Percentiles rank a stretch among this genome's conserved stretches.
Evolutionary conservation across 371 early-diverging fungal species (phyloP).

Genomic region (Thermomucor indicae-seudaticae): DNA sequence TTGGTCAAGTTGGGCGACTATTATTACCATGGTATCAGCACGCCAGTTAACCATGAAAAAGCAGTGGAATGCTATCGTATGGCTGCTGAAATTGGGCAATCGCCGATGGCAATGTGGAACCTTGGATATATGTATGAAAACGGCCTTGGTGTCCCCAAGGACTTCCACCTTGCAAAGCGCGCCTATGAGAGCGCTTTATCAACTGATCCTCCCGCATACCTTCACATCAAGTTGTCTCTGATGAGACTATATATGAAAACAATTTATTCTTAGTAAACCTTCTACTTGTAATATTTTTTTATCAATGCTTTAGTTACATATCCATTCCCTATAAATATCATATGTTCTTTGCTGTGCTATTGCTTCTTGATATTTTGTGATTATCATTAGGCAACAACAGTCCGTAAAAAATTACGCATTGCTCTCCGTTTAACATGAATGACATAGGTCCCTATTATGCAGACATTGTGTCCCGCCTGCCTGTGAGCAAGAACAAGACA

Average conservation of each 20-base stretch:
- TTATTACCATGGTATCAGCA: slow-evolving; percentile 86
- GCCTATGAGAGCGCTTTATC: slow-evolving; percentile 79
- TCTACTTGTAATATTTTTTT: too few species aligned
- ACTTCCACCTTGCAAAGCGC: slow-evolving; percentile 90
- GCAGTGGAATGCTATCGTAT: slow-evolving; percentile 86
- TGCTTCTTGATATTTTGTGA: too few species aligned
- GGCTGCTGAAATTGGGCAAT: slow-evolving; percentile 76
- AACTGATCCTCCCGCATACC: slow-evolving; percentile 73
- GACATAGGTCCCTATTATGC: too few species aligned
- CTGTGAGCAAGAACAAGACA: too few species aligned
- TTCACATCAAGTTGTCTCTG: slow-evolving; percentile 79
- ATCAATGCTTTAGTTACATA: too few species aligned
- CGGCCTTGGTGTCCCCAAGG: slow-evolving; percentile 83
- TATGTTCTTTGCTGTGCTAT: too few species aligned
- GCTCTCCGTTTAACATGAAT: too few species aligned
- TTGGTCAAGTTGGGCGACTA: slow-evolving; percentile 93
- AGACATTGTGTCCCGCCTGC: too few species aligned
- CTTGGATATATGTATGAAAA: slow-evolving; percentile 96
- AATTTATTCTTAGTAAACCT: too few species aligned
- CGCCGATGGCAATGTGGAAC: slow-evolving; percentile 92
- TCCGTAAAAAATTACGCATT: too few species aligned
- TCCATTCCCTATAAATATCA: too few species aligned
- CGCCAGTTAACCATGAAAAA: slow-evolving; percentile 56
- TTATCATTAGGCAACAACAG: too few species aligned
- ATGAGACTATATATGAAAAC: slow-evolving; percentile 64